Evolutionary conservation across 371 early-diverging fungal species (phyloP).

Genomic region (Mortierella sp.): DNA sequence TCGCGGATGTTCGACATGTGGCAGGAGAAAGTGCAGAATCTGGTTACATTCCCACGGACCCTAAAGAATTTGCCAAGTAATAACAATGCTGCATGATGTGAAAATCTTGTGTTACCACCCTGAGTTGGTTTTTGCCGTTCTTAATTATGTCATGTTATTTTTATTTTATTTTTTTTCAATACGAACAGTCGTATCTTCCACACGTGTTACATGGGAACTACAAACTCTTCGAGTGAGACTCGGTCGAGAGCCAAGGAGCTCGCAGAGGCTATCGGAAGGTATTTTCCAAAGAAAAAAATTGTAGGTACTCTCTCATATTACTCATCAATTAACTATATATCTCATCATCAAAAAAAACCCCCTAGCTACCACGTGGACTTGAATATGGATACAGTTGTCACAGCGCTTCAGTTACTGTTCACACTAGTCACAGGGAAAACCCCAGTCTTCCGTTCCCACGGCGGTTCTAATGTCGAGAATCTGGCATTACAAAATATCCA

Average conservation of each 20-base stretch:
- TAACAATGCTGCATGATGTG: too few relatives aligned
- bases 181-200: slow-evolving; percentile 82
- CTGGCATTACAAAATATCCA: slow-evolving; percentile 98
- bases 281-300: background rate
- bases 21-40: slow-evolving; percentile 65
- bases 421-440: slow-evolving; percentile 79
- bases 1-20: slow-evolving; percentile 82
- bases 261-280: slow-evolving; percentile 86
- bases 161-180: background rate
- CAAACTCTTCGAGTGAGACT: slow-evolving; percentile 91
- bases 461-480: slow-evolving; percentile 90
- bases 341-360: background rate
- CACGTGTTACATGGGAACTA: slow-evolving; percentile 96
- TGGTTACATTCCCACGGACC: slow-evolving; percentile 80
- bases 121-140: too few relatives aligned
- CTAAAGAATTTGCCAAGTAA: slow-evolving; percentile 86
- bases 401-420: slow-evolving; percentile 83
- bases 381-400: slow-evolving; percentile 89
- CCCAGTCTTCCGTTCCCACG: slow-evolving; percentile 87
- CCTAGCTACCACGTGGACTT: slow-evolving; percentile 89
- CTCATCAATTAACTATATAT: background rate
- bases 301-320: background rate
- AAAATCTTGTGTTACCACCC: too few relatives aligned
- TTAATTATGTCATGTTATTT: background rate
- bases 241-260: slow-evolving; percentile 83